Evolutionary conservation across 345 rosid species (phyloP).

Genomic region (Lepidium didymum): DNA sequence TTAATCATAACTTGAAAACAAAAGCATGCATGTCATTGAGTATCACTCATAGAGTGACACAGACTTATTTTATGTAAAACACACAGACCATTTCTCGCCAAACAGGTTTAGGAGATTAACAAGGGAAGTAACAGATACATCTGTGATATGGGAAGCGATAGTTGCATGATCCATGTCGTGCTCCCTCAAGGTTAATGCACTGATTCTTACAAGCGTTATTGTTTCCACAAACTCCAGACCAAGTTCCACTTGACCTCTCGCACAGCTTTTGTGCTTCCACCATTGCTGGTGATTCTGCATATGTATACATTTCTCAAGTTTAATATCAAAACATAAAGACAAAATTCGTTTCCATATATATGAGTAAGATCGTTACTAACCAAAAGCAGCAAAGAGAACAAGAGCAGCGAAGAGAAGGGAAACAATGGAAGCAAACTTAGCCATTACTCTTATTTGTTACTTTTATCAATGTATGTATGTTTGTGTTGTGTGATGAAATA

Average conservation of each 20-base stretch:
- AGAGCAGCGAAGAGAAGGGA: neutral
- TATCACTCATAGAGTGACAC: neutral
- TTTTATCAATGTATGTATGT: neutral
- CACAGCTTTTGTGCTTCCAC: slow-evolving; percentile 14
- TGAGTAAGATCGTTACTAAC: neutral
- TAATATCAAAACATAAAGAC: neutral
- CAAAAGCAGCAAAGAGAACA: slow-evolving; percentile 10
- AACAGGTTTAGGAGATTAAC: neutral
- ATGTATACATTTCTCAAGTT: neutral
- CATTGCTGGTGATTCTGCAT: slow-evolving; percentile 1
- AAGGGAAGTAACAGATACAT: neutral
- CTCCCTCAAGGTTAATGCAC: slow-evolving; percentile 29
- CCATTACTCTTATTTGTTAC: neutral
- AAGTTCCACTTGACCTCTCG: slow-evolving; percentile 4
- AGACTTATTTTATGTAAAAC: neutral
- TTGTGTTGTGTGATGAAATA: neutral
- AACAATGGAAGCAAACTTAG: neutral
- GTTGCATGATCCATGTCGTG: slow-evolving; percentile 11
- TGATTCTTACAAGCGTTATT: neutral
- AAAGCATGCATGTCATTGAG: too few species aligned
- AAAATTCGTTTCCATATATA: neutral
- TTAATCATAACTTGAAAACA: too few species aligned
- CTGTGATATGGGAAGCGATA: neutral
- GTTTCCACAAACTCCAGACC: slow-evolving; percentile 11
- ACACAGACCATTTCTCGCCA: neutral